Percentiles rank a stretch among this genome's conserved stretches.
These are phyloP conservation scores for Nothopassalora personata DNA, from an alignment of 2,329 filamentous ascomycete species.

Conservation along the genomic window DNA sequence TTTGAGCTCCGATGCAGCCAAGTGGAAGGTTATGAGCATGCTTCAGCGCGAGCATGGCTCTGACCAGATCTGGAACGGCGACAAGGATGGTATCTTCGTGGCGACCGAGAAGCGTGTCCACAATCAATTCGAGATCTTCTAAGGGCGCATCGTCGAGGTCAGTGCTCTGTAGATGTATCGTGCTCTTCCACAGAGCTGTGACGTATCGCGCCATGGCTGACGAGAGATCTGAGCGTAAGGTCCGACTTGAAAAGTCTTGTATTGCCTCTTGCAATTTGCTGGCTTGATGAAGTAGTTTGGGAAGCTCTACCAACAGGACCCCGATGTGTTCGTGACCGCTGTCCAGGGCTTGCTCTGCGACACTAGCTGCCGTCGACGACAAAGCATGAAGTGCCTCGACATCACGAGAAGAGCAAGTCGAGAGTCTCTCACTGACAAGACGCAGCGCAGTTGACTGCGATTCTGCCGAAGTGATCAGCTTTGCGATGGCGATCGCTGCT, in stretches of 20 bases:
- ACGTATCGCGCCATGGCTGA: conserved; percentile 20
- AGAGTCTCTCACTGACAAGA: conserved; percentile 43
- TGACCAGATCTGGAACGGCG: conserved; percentile 21
- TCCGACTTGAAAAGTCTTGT: conserved; percentile 22
- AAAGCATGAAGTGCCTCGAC: conserved; percentile 21
- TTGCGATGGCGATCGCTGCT: conserved; percentile 65
- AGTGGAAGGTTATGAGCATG: conserved; percentile 11
- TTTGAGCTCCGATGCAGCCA: conserved; percentile 18
- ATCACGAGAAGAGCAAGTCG: conserved; percentile 33
- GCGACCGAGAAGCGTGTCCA: conserved; percentile 24
- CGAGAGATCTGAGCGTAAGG: conserved; percentile 28
- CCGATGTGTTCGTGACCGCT: not conserved
- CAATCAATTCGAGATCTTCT: conserved; percentile 16
- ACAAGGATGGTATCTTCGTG: conserved; percentile 26
- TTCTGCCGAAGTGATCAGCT: conserved; percentile 40
- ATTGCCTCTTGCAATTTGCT: conserved; percentile 6
- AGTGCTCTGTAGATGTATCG: not conserved
- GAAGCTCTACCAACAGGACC: not conserved
- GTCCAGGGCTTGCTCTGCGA: not conserved
- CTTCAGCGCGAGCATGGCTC: conserved; percentile 13
- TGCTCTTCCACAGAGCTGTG: conserved; percentile 18
- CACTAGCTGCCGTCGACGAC: conserved; percentile 9
- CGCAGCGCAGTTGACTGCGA: conserved; percentile 41
- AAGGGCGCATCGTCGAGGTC: not conserved
- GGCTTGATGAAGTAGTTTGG: not conserved